Evolutionary conservation across 2,329 filamentous ascomycete species (phyloP).

Genomic region (Pseudogymnoascus sp.): DNA sequence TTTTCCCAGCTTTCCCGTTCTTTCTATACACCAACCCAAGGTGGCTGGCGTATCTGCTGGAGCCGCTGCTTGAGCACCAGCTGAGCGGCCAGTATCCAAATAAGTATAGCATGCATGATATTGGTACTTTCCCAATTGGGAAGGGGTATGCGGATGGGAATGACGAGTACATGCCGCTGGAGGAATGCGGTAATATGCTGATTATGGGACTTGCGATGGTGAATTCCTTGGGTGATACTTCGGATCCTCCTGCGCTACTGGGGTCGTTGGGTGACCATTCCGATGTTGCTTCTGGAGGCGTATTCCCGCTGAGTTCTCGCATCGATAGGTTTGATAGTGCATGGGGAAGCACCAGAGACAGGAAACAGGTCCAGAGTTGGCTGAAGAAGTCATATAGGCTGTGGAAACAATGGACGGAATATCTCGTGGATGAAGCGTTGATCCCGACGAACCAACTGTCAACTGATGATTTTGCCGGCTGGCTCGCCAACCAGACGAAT

Average conservation of each 20-base stretch:
- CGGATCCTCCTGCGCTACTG: neutral
- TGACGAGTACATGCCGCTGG: conserved; percentile 61
- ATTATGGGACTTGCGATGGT: conserved; percentile 69
- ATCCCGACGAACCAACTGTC: conserved; percentile 60
- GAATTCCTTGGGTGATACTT: conserved; percentile 51
- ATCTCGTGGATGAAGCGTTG: conserved; percentile 57
- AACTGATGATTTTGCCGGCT: conserved; percentile 65
- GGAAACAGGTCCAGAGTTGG: conserved; percentile 55
- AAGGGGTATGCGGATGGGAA: conserved; percentile 61
- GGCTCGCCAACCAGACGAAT: conserved; percentile 62
- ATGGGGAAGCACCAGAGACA: conserved; percentile 51
- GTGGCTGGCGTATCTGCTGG: conserved; percentile 72
- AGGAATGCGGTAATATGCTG: conserved; percentile 61
- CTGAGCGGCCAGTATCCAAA: conserved; percentile 79
- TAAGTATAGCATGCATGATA: conserved; percentile 70
- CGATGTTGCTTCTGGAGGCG: conserved; percentile 20
- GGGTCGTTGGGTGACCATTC: conserved; percentile 13
- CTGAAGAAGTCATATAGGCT: conserved; percentile 52
- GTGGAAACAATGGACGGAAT: conserved; percentile 65
- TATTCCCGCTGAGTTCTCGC: conserved; percentile 32
- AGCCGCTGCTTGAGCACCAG: conserved; percentile 76
- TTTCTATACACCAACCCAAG: conserved; percentile 78
- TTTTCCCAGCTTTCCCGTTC: conserved; percentile 80
- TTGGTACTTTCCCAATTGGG: conserved; percentile 68
- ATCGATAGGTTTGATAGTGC: conserved; percentile 52